Evolutionary conservation across 257 asterid genomes (phyloP).

Genomic region (Ilex aquifolium): DNA sequence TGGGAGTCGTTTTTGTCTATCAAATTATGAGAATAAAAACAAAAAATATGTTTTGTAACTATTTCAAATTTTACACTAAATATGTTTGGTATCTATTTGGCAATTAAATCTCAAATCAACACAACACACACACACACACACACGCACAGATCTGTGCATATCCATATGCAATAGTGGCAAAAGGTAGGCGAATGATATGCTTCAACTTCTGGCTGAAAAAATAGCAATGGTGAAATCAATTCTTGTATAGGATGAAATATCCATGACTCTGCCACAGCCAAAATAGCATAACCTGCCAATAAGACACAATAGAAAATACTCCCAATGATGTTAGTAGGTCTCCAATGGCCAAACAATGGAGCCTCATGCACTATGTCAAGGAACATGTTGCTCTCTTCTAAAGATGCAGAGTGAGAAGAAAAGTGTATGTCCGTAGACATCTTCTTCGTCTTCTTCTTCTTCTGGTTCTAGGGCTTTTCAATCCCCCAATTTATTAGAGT

Average conservation of each 20-base stretch:
- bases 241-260: conserved; percentile 50
- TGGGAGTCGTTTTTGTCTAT: too few species aligned
- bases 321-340: conserved; percentile 67
- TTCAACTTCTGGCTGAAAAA: conserved; percentile 97
- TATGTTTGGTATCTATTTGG: too few species aligned
- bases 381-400: conserved; percentile 64
- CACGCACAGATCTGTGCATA: too few species aligned
- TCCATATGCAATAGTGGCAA: conserved; percentile 86
- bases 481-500: too few species aligned
- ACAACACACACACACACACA: too few species aligned
- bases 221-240: conserved; percentile 63
- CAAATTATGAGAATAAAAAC: too few species aligned
- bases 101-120: too few species aligned
- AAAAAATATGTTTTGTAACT: too few species aligned
- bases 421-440: conserved; percentile 54
- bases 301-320: conserved; percentile 74
- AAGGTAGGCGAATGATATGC: conserved; percentile 84
- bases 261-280: conserved; percentile 80
- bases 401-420: conserved; percentile 31
- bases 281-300: conserved; percentile 92
- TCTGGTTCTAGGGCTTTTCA: too few species aligned
- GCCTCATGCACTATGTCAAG: conserved; percentile 92
- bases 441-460: too few species aligned
- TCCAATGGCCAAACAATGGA: conserved; percentile 91
- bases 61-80: too few species aligned